Evolutionary conservation across 2,329 filamentous ascomycete genomes (phyloP).

Genomic region (Fusarium pseudoanthophilum): DNA sequence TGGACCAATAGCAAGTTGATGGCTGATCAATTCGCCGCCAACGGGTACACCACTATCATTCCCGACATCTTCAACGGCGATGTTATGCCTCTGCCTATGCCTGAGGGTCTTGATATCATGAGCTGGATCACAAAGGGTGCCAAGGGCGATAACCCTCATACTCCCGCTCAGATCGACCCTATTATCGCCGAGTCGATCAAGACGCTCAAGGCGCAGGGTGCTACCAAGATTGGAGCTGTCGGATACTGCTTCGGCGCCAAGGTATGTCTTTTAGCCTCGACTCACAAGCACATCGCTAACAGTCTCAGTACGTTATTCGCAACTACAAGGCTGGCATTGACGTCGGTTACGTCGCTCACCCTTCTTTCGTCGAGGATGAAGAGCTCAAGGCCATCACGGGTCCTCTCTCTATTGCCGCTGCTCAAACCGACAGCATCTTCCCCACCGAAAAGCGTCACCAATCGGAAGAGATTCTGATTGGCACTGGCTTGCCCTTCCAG

Average conservation of each 20-base stretch:
- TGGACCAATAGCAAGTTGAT: slow-evolving; percentile 55
- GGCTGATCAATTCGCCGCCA: slow-evolving; percentile 54
- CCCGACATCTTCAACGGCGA: slow-evolving; percentile 55
- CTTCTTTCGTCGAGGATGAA: slow-evolving; percentile 66
- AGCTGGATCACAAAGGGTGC: slow-evolving; percentile 54
- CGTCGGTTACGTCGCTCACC: slow-evolving; percentile 72
- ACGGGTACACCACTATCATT: slow-evolving; percentile 53
- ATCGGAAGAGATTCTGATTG: slow-evolving; percentile 68
- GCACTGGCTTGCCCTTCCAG: slow-evolving; percentile 69
- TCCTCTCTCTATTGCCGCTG: slow-evolving; percentile 71
- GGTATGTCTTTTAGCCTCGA: slow-evolving; percentile 52
- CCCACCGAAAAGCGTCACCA: slow-evolving; percentile 63
- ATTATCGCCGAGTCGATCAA: slow-evolving; percentile 57
- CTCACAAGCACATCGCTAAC: neutral
- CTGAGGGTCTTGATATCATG: slow-evolving; percentile 46
- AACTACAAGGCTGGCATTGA: slow-evolving; percentile 68
- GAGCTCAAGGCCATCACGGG: slow-evolving; percentile 68
- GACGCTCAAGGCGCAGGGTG: slow-evolving; percentile 64
- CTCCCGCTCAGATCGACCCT: slow-evolving; percentile 47
- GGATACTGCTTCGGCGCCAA: slow-evolving; percentile 75
- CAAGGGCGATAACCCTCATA: slow-evolving; percentile 60
- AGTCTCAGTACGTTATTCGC: slow-evolving; percentile 71
- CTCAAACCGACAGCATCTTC: slow-evolving; percentile 71
- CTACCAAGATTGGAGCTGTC: slow-evolving; percentile 63
- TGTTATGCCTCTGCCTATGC: slow-evolving; percentile 41